Base-by-base conservation (phyloP, 2,329 filamentous ascomycete species). In the Colletotrichum caudatum region DNA sequence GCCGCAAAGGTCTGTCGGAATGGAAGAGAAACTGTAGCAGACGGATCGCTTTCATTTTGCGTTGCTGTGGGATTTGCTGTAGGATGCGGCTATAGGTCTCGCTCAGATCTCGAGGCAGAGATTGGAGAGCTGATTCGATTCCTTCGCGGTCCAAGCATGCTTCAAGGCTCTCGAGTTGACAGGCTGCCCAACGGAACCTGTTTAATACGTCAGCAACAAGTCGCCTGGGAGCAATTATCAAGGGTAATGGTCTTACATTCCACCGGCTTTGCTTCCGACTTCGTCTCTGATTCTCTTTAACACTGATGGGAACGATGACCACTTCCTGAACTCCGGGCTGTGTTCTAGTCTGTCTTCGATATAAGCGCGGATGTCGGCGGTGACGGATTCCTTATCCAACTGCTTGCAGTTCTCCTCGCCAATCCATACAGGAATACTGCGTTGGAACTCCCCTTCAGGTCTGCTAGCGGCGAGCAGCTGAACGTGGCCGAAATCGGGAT, bases 11-110 rank as follows among this genome's bases (percentile, higher is more conserved):
- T 23, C 66, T n/a, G n/a, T 74, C 29, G 1, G 59, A 53, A 46
- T 76, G 50, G 0, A 77, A 39, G 1, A 78, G 69, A 54, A 78
- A 78, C 44, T 77, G 75, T 0, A 75, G 63, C 0, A 79, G 71
- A 1, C 76, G 75, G 2, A 74, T 73, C 16, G 51, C 51, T 54
- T 35, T 54, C 29, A 5, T 35, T 9, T 35, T 35, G 16, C 29
- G 26, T 35, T 35, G 26, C 9, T 35, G 16, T 54, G 51, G 51
- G 12, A 54, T 54, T 2, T 33, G 7, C 51, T 54, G 26, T 2
- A 62, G 23, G 7, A 67, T 59, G 2, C 62, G 48, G 20, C 62
- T 11, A 5, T 71, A 71, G 2, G 63, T 66, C 9, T 71, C 68
- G 8, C 35, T 18, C 1, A 71, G 63, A 39, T 51, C 20, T 3